Base-by-base conservation (phyloP, 75 land plant species). In the Cunninghamia lanceolata region DNA sequence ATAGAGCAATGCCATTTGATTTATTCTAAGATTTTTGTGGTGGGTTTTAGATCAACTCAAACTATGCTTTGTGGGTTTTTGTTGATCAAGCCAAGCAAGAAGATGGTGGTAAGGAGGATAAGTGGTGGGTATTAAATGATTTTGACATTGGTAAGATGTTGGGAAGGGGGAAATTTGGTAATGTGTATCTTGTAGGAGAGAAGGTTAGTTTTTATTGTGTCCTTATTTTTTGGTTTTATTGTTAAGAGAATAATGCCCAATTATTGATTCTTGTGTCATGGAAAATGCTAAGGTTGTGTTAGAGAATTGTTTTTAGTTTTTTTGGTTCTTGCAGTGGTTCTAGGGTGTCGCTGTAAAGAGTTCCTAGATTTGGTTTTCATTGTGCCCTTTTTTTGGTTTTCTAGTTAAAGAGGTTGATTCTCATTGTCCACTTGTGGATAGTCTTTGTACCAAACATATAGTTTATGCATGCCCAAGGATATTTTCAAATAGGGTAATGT, bases 141-240 rank as follows among this genome's bases (percentile, higher is more conserved):
- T 96, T 96, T 89, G 95, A 94, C 47, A 92, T 96, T 84, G 96
- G 96, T 35, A 92, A 89, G 87, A 93, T 93, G 54, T 90, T 96
- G 71, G 96, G 98, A 80, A 90, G 85, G 52, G 98, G 98, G 59
- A 94, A 96, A 84, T 96, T 96, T 86, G 98, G 98, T 66, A 86
- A 93, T 38, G 98, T 96, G 46, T 96, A 94, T 85, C 90, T 96
- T 76, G 98, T 94, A 73, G 70, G 98, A 80, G 96, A 96, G 83
- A 88, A 90, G 94, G 97, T 96, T 82, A 66, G 84, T 71, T 2
- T n/a, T 21, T 21, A 4, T 25, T 75, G 16, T 10, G 16, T 7
- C 38, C 4, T 32, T 70, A 7, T 32, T 32, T 36, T 2, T 0
- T n/a, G 76, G 32, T 74, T 74, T 35, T 13, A 13, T 50, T 0